phyloP scores from a whole-genome alignment of 306 rosid species.

The Sphenostylis stenocarpa region DNA sequence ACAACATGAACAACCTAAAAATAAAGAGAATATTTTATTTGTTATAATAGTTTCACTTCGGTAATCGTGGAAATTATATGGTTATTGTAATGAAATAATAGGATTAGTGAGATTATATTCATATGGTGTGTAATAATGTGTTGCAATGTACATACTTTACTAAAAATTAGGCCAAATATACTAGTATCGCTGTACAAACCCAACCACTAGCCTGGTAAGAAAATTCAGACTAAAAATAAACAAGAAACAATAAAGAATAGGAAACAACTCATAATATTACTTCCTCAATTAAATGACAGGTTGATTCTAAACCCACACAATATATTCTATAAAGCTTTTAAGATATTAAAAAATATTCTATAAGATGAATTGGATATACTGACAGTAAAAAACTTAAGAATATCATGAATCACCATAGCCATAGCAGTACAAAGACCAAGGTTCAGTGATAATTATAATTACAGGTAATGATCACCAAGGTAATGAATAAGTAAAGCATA shows the following conservation, averaged over 20 bases:
- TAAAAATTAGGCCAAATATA: neutral
- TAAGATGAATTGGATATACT: neutral
- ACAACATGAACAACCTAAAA: conserved; percentile 93
- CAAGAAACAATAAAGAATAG: neutral
- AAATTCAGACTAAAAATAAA: neutral
- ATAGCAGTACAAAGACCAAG: neutral
- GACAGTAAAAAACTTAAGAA: neutral
- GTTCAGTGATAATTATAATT: neutral
- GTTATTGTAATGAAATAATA: neutral
- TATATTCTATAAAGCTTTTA: neutral
- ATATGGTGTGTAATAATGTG: neutral
- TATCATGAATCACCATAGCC: neutral
- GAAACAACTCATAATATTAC: neutral
- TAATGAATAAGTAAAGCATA: neutral
- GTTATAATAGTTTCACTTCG: neutral
- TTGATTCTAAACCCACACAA: neutral
- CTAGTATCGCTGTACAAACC: neutral
- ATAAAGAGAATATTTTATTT: neutral
- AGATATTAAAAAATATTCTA: neutral
- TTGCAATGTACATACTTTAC: neutral
- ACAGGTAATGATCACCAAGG: neutral
- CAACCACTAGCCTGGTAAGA: neutral
- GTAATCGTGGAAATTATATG: conserved; percentile 9
- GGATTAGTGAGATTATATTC: neutral
- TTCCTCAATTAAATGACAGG: neutral